phyloP scores from a whole-genome alignment of 2,329 filamentous ascomycete genomes.

The Mycosphaerella arachidis region DNA sequence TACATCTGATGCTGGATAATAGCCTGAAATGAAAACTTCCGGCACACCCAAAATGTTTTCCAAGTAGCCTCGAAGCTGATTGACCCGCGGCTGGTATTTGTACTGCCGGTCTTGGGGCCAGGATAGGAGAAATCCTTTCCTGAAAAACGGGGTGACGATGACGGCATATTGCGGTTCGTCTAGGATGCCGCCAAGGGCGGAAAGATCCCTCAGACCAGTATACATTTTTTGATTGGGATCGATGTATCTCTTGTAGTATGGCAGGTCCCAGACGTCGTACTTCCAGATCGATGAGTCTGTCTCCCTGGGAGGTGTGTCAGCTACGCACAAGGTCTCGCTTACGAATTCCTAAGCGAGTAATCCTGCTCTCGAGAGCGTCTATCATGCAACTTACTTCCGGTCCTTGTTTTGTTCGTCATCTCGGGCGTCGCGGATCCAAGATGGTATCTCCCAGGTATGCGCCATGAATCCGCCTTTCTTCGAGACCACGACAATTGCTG shows the following conservation, averaged over 20 bases:
- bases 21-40: background rate
- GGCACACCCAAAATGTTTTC: background rate
- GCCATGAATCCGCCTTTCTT: background rate
- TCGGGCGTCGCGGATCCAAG: background rate
- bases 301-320: background rate
- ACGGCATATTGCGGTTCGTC: background rate
- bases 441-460: background rate
- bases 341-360: background rate
- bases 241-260: background rate
- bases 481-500: background rate
- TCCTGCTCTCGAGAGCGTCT: background rate
- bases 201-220: background rate
- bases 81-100: background rate
- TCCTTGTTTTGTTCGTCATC: background rate
- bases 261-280: background rate
- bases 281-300: background rate
- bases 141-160: background rate
- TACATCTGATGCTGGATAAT: background rate
- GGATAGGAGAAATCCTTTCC: background rate
- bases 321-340: background rate
- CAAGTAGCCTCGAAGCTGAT: background rate
- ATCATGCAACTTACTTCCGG: background rate
- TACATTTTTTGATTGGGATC: background rate
- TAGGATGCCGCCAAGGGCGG: background rate
- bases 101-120: background rate